Evolutionary conservation across 805 yeast genomes (phyloP).

Genomic region (Vanderwaltozyma tropicalis): DNA sequence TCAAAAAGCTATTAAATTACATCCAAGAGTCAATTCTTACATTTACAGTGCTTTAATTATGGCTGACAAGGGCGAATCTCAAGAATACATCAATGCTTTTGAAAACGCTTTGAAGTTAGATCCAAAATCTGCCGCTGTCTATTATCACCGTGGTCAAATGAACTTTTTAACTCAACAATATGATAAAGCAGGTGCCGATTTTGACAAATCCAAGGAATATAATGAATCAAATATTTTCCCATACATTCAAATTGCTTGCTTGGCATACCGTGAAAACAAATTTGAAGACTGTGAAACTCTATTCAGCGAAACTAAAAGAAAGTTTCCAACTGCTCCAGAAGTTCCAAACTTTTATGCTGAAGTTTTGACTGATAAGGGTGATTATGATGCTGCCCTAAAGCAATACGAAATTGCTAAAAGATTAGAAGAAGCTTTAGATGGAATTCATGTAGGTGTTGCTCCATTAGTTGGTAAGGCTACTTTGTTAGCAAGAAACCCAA

Average conservation of each 20-base stretch:
- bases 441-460: constrained; percentile 72
- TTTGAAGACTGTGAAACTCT: constrained; percentile 48
- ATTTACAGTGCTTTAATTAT: constrained; percentile 71
- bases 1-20: constrained; percentile 50
- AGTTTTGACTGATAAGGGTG: constrained; percentile 73
- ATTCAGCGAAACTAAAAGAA: constrained; percentile 58
- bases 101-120: constrained; percentile 58
- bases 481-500: constrained; percentile 45
- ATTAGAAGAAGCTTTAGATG: constrained; percentile 61
- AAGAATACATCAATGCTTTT: constrained; percentile 59
- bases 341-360: constrained; percentile 95
- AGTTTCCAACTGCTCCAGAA: constrained; percentile 81
- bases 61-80: constrained; percentile 72
- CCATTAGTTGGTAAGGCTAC: constrained; percentile 88
- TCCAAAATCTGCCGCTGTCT: constrained; percentile 67
- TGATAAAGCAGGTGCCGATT: constrained; percentile 60
- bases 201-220: constrained; percentile 61
- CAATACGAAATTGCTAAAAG: constrained; percentile 82
- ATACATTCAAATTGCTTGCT: constrained; percentile 86
- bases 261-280: constrained; percentile 62
- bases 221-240: constrained; percentile 74
- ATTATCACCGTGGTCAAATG: constrained; percentile 92
- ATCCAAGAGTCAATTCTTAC: constrained; percentile 74
- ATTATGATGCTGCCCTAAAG: constrained; percentile 57
- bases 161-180: constrained; percentile 71